phyloP scores from a whole-genome alignment of 2,329 filamentous ascomycete genomes.

The Ceratocystis ficicola region DNA sequence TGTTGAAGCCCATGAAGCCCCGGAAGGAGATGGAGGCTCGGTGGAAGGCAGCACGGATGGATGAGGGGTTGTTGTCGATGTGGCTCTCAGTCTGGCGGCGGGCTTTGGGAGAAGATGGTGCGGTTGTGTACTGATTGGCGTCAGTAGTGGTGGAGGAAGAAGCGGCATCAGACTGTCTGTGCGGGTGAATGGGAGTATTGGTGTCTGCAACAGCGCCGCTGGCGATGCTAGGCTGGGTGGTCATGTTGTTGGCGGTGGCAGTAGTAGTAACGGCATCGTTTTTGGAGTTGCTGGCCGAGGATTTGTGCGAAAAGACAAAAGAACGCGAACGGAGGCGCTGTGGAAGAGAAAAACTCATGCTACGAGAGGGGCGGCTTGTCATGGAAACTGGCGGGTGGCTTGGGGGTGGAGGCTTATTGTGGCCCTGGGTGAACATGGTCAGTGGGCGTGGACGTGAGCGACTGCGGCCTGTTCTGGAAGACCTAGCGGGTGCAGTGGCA shows the following conservation, averaged over 20 bases:
- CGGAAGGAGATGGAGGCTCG: conserved; percentile 45
- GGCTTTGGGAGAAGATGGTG: conserved; percentile 24
- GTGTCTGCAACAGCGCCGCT: background rate
- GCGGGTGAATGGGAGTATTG: conserved; percentile 25
- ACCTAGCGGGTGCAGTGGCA: background rate
- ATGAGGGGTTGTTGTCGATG: conserved; percentile 26
- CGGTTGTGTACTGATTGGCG: conserved; percentile 28
- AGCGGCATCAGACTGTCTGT: conserved; percentile 19
- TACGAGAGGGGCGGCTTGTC: conserved; percentile 27
- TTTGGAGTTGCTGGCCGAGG: conserved; percentile 26
- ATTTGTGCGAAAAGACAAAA: conserved; percentile 31
- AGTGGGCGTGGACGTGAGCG: conserved; percentile 16
- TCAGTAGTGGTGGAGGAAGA: background rate
- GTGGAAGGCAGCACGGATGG: conserved; percentile 41
- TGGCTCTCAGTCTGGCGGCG: conserved; percentile 26
- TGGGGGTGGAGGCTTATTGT: conserved; percentile 3
- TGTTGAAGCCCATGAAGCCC: conserved; percentile 38
- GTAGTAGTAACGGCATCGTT: conserved; percentile 15
- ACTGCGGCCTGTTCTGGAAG: conserved; percentile 7
- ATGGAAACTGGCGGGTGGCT: conserved; percentile 17
- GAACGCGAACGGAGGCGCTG: conserved; percentile 39
- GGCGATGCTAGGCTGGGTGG: background rate
- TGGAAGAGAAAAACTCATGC: conserved; percentile 39
- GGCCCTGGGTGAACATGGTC: conserved; percentile 13
- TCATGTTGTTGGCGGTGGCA: conserved; percentile 5